These are phyloP conservation scores for Fomitopsis pulvina DNA, from an alignment of 768 basidiomycete species.

Conservation along the genomic window DNA sequence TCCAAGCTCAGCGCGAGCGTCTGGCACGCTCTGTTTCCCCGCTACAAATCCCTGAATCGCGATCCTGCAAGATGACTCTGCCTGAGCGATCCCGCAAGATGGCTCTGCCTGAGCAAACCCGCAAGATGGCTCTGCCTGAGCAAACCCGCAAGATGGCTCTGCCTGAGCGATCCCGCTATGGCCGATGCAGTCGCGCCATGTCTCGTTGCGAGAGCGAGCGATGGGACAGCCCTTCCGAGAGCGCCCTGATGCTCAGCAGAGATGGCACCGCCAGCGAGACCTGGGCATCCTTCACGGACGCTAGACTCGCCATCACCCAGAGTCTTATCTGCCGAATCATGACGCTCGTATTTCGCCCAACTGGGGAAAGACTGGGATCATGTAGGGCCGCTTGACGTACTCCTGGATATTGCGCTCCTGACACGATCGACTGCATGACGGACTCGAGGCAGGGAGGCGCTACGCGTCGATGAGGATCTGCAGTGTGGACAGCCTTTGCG, in stretches of 20 bases:
- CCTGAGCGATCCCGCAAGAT: not conserved
- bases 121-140: not conserved
- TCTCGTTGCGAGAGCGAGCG: slow-evolving; percentile 10
- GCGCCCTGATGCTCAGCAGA: slow-evolving; percentile 7
- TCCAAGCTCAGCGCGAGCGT: not conserved
- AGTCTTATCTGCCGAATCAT: slow-evolving; percentile 17
- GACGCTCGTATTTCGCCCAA: slow-evolving; percentile 6
- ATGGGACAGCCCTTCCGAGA: slow-evolving; percentile 7
- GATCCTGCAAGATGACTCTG: not conserved
- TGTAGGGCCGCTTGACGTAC: slow-evolving; percentile 14
- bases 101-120: not conserved
- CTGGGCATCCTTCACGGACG: slow-evolving; percentile 14
- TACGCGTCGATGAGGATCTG: no score
- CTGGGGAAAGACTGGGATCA: slow-evolving; percentile 1
- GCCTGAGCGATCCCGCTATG: not conserved
- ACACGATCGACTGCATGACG: not conserved
- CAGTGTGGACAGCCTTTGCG: no score
- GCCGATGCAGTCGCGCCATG: not conserved
- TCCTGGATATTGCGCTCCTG: slow-evolving; percentile 1
- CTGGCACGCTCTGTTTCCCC: no score
- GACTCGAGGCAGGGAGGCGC: not conserved
- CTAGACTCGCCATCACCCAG: slow-evolving; percentile 7
- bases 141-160: not conserved
- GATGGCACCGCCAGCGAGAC: slow-evolving; percentile 11
- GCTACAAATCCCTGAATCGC: no score